Base-by-base conservation (phyloP, 768 basidiomycete species). In the Xerocomellus chrysenteron region DNA sequence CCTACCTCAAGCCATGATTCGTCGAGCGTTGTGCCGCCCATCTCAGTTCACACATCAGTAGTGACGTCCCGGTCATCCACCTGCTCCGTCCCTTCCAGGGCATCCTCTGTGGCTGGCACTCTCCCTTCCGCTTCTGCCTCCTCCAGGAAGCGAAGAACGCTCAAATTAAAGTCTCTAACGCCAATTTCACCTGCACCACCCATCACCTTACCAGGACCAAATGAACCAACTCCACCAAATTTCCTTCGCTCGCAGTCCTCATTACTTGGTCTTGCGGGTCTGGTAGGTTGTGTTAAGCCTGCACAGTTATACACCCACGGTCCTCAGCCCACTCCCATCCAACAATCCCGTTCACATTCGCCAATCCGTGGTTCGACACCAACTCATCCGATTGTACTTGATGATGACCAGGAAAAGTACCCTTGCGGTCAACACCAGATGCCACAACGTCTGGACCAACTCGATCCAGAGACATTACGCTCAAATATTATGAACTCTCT, bases 211-310 rank as follows among this genome's bases (percentile, higher is more conserved):
- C 89, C 88, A 0, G 82, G 83, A 60, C 82, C 86, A 24, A 76
- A 81, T 47, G 80, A 76, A 41, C 86, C 85, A 2, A 72, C 77
- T 16, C 90, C 89, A 17, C 72, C 81, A 9, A 83, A 90, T 67
- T 88, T 90, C 54, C 73, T 92, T 49, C 85, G 90, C 32, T 90
- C 81, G 60, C 89, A 91, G 68, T 76, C 83, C 35, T 84, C 85
- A 1, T 74, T 92, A 3, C 77, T 92, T 9, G 90, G 90, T 10
- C 78, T 80, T 17, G 90, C 90, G 12, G 90, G 90, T 36, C 72
- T 87, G 41, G 82, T 92, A 19, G 83, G 81, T 39, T 82, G 82
- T 5, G 75, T 91, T 24, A 85, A 83, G 51, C 84, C 88, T 26
- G 74, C 82, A 28, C 63, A 51, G 7, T 36, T 71, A 19, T 45